Evolutionary conservation across 331 rosid genomes (phyloP).

Genomic region (Pyrus hybrid): DNA sequence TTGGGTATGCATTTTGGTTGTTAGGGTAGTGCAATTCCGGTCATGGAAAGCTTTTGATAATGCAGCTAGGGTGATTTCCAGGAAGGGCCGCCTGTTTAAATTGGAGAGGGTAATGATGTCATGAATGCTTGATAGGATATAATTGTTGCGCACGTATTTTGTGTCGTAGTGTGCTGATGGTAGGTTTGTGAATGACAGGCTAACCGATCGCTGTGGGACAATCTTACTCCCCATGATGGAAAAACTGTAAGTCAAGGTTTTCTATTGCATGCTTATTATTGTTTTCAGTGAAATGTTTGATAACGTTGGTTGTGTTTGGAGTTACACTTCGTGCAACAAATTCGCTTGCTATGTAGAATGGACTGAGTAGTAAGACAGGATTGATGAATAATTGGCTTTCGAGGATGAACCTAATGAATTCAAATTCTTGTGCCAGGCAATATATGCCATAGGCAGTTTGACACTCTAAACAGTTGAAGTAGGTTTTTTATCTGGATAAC

Average conservation of each 20-base stretch:
- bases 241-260: conserved; percentile 57
- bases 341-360: background rate
- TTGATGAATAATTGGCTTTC: background rate
- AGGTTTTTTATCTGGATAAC: background rate
- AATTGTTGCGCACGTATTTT: background rate
- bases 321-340: background rate
- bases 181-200: conserved; percentile 34
- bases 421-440: background rate
- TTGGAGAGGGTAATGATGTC: conserved; percentile 60
- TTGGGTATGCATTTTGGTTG: background rate
- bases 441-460: no score
- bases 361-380: background rate
- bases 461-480: background rate
- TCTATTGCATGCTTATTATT: background rate
- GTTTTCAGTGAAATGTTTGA: background rate
- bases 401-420: background rate
- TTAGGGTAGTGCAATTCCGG: conserved; percentile 68
- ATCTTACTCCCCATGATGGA: conserved; percentile 46
- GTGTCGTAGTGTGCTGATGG: conserved; percentile 2
- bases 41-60: conserved; percentile 22
- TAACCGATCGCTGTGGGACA: conserved; percentile 55
- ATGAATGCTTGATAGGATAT: background rate
- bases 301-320: no score
- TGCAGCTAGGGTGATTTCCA: conserved; percentile 23
- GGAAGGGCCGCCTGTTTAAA: conserved; percentile 42